phyloP scores from a whole-genome alignment of 2,329 filamentous ascomycete genomes.

The Oidium heveae region DNA sequence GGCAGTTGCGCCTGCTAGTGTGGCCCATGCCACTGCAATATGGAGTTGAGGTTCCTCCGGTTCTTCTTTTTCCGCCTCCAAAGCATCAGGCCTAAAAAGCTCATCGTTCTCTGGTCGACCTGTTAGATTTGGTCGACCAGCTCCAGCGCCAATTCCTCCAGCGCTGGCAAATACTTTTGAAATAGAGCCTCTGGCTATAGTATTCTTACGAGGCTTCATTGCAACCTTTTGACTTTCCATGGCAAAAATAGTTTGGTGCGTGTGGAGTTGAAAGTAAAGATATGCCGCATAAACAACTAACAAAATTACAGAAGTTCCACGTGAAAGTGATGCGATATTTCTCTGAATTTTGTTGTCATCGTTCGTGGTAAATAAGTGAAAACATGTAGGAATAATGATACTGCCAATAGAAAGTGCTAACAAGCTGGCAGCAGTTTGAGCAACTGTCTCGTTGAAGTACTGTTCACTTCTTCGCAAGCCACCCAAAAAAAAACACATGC shows the following conservation, averaged over 20 bases:
- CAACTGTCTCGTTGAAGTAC: slow-evolving; percentile 77
- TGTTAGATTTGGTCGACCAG: slow-evolving; percentile 8
- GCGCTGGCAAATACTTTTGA: slow-evolving; percentile 11
- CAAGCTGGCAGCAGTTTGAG: slow-evolving; percentile 56
- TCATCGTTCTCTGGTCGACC: slow-evolving; percentile 13
- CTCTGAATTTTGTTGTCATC: slow-evolving; percentile 13
- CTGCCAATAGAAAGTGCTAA: slow-evolving; percentile 47
- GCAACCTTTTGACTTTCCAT: slow-evolving; percentile 54
- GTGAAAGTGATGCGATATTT: slow-evolving; percentile 36
- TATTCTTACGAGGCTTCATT: slow-evolving; percentile 23
- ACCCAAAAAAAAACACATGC: slow-evolving; percentile 75
- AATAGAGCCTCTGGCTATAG: slow-evolving; percentile 12
- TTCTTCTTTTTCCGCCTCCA: slow-evolving; percentile 38
- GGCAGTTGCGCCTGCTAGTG: slow-evolving; percentile 44
- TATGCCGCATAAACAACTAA: slow-evolving; percentile 65
- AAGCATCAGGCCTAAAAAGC: slow-evolving; percentile 17
- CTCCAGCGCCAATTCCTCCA: slow-evolving; percentile 12
- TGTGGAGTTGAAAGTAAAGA: slow-evolving; percentile 76
- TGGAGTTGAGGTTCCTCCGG: slow-evolving; percentile 51
- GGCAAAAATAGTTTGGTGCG: slow-evolving; percentile 59
- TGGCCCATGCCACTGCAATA: slow-evolving; percentile 43
- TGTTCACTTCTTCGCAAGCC: slow-evolving; percentile 49
- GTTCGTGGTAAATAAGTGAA: slow-evolving; percentile 26
- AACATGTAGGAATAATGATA: slow-evolving; percentile 76
- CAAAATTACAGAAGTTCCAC: slow-evolving; percentile 55